Conservation (phyloP, 192 early-diverging fungal species). For the Backusella mclennaniae region DNA sequence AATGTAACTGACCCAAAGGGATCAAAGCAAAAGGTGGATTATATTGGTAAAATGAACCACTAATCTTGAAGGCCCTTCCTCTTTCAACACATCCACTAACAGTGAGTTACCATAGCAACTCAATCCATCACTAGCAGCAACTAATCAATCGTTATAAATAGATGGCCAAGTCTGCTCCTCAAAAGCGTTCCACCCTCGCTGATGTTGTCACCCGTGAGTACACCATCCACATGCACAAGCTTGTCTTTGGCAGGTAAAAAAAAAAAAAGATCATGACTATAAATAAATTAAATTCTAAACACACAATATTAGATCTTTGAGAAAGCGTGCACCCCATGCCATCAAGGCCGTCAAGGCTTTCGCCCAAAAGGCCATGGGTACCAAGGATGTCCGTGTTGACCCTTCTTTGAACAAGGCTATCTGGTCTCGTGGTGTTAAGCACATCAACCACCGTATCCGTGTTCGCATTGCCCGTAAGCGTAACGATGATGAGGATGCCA, state of each 20-base stretch:
- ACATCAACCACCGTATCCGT: slow-evolving; percentile 92
- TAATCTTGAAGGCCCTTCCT: slow-evolving; percentile 1
- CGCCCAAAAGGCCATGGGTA: slow-evolving; percentile 92
- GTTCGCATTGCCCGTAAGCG: slow-evolving; percentile 93
- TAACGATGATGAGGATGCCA: slow-evolving; percentile 95
- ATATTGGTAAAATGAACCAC: not conserved
- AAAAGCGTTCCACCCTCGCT: slow-evolving; percentile 72
- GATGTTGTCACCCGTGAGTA: slow-evolving; percentile 97
- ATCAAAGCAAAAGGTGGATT: not conserved
- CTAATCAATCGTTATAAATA: not conserved
- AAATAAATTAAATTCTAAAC: not conserved
- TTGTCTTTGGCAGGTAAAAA: slow-evolving; percentile 71
- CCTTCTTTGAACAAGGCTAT: slow-evolving; percentile 92
- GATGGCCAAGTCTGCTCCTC: slow-evolving; percentile 58
- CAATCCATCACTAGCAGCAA: not conserved
- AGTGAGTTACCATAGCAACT: not conserved
- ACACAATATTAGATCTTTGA: slow-evolving; percentile 64
- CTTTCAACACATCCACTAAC: slow-evolving; percentile 4
- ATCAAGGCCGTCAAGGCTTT: slow-evolving; percentile 93
- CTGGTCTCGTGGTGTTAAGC: slow-evolving; percentile 93
- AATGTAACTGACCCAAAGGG: not conserved
- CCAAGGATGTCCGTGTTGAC: slow-evolving; percentile 95
- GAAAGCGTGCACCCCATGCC: slow-evolving; percentile 95
- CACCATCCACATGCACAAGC: slow-evolving; percentile 99
- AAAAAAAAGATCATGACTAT: not conserved